Evolutionary conservation across 768 basidiomycete species (phyloP), one percentile per base, ranked within the genome.

Genomic region (Neoboletus magnificus): DNA sequence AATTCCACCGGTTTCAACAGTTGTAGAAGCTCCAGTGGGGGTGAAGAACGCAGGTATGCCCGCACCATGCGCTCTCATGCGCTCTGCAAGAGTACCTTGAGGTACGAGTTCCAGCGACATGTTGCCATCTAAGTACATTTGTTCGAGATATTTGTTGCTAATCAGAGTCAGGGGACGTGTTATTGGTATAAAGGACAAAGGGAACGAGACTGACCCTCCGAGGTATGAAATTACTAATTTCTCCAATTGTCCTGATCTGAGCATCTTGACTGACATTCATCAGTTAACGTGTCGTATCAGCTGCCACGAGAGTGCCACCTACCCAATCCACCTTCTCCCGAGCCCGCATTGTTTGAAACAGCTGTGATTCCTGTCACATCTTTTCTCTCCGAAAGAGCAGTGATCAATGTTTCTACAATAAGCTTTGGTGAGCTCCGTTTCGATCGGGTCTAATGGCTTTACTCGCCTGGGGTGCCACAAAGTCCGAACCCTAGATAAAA

Each of bases 1-100:
- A 61, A 93, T 90, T 5, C 78, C 71, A 0, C 91, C 89, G 18
- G 82, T 75, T 69, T 92, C 89, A 1, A 92, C 82, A 1, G 85
- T 84, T 12, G 91, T 92, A 12, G 80, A 81, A 5, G 89, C 88
- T 20, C 92, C 91, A 0, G 91, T 92, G 8, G 91, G 91, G 1
- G 91, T 94, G 73, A 78, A 93, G 77, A 95, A 92, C 12, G 87
- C 91, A 3, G 91, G 90, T 46, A 93, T 90, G 32, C 93, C 91
- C 15, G 89, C 86, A 9, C 88, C 91, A 53, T 90, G 87, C 4
- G 93, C 88, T 42, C 91, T 85, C 52, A 93, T 77, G 55, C 91
- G 85, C 65, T 93, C 93, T 16, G 87, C 88, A n/a, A 96, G 82
- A 5, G 90, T 93, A 2, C 93, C 93, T 71, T 94, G 93, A 2